A percentile compares a stretch with the other conserved stretches of the same genome.
Conservation (phyloP, 345 rosid genomes). For the Salix brachista region DNA sequence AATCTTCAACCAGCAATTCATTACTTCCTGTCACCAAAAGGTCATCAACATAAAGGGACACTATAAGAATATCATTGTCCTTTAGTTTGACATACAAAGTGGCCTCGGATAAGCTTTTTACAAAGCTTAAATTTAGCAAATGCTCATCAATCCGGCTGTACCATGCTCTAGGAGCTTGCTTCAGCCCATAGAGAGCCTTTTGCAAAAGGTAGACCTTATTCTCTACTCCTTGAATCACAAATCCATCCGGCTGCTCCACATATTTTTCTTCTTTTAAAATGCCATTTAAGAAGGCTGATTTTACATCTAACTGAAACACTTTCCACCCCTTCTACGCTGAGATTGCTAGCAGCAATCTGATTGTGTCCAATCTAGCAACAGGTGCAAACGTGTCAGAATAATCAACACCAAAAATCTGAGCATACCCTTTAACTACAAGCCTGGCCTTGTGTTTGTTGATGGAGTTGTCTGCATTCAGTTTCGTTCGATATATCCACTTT, state of each 20-base stretch:
- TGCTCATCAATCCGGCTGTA: not conserved
- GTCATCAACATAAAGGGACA: not conserved
- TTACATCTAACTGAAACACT: not conserved
- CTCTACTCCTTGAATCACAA: not conserved
- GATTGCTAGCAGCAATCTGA: too few species aligned
- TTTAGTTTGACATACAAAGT: not conserved
- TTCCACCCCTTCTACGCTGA: too few species aligned
- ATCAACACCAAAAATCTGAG: too few species aligned
- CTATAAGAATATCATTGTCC: not conserved
- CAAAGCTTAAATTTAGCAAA: not conserved
- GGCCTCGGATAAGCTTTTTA: not conserved
- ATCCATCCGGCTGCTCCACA: not conserved
- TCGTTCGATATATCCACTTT: too few species aligned
- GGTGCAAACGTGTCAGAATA: too few species aligned
- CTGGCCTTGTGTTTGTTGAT: too few species aligned
- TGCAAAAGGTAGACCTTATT: not conserved
- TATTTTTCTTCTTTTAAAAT: not conserved
- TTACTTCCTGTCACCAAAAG: too few species aligned
- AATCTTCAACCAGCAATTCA: too few species aligned
- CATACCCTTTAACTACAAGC: too few species aligned
- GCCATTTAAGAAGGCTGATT: not conserved
- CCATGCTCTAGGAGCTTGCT: not conserved
- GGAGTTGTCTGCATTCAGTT: too few species aligned
- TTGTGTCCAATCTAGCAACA: too few species aligned
- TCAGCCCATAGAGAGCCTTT: not conserved